Evolutionary conservation across 1,284 basidiomycete genomes (phyloP).

Genomic region (Puccinia horiana): DNA sequence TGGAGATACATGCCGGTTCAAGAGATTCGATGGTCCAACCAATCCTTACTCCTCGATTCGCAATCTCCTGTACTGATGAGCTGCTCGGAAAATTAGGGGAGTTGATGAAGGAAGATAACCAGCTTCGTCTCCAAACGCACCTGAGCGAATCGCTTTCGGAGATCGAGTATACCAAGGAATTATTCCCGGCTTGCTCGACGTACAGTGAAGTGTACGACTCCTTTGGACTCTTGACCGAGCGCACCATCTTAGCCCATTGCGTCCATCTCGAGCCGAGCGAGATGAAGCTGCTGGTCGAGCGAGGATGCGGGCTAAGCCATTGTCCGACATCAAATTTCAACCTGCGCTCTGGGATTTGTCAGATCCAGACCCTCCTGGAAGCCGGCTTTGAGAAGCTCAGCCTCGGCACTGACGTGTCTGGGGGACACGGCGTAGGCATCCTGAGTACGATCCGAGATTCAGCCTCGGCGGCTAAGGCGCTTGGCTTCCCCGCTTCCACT

Average conservation of each 20-base stretch:
- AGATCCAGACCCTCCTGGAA: conserved; percentile 76
- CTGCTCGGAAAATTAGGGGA: conserved; percentile 70
- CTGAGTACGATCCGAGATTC: conserved; percentile 79
- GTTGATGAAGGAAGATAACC: conserved; percentile 59
- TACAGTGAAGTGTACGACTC: conserved; percentile 72
- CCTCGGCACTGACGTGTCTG: conserved; percentile 85
- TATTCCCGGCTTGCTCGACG: conserved; percentile 64
- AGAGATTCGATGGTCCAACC: conserved; percentile 70
- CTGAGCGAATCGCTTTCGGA: conserved; percentile 82
- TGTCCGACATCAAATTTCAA: conserved; percentile 88
- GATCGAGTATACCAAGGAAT: conserved; percentile 67
- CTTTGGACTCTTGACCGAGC: conserved; percentile 71
- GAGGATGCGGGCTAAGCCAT: conserved; percentile 78
- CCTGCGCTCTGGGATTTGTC: conserved; percentile 77
- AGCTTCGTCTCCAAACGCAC: conserved; percentile 84
- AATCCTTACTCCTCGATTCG: conserved; percentile 90
- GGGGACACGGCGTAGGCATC: conserved; percentile 82
- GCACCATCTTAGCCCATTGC: conserved; percentile 89
- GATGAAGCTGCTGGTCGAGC: conserved; percentile 69
- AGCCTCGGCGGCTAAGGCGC: conserved; percentile 75
- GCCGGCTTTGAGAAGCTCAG: conserved; percentile 80
- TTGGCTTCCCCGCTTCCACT: conserved; percentile 60
- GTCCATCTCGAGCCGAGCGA: conserved; percentile 75
- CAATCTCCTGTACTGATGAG: conserved; percentile 80
- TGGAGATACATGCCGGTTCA: not conserved